Evolutionary conservation across 768 basidiomycete genomes (phyloP), one percentile per base, ranked within the genome.

Genomic region (Podaxis carcinomalis): DNA sequence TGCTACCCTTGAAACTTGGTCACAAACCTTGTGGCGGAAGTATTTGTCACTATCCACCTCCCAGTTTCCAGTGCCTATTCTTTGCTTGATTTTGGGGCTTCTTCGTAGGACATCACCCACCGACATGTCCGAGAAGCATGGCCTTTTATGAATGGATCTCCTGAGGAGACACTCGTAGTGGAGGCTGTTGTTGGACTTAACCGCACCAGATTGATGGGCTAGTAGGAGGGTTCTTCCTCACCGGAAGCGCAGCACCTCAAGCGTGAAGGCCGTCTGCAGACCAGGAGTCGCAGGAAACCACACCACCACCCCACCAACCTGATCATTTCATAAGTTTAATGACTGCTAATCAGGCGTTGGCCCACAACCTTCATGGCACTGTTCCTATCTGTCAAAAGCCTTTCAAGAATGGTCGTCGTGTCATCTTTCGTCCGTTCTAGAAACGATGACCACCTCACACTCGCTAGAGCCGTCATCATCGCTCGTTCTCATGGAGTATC

Each of bases 401-500:
- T 37, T 23, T 36, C 32, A n/a, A 4, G 37, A 19, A 16, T 7
- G 32, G 52, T 37, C 37, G 52, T 37, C 6, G n/a, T 36, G 35
- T 39, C 37, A 14, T 19, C 4, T 5, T 19, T 9, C 42, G 19
- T 44, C 42, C 16, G n/a, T 19, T 16, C 19, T 44, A 44, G 13
- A 32, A 32, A 32, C 32, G 32, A 32, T 32, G 14, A 16, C 42
- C 42, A 16, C 6, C 16, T 16, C 7, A 14, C 7, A n/a, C 42
- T 28, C n/a, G 14, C n/a, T 57, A 13, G 14, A 25, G 16, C 47
- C 57, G 57, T 40, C 57, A 19, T 50, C 11, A 50, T 27, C 57
- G 57, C 57, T 39, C 14, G 27, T 57, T 57, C 44, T 16, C 47
- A n/a, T 57, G 35, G 36, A 36, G 36, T 50, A 57, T 50, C 46